phyloP scores from a whole-genome alignment of 345 rosid species.

The Eutrema yunnanense region DNA sequence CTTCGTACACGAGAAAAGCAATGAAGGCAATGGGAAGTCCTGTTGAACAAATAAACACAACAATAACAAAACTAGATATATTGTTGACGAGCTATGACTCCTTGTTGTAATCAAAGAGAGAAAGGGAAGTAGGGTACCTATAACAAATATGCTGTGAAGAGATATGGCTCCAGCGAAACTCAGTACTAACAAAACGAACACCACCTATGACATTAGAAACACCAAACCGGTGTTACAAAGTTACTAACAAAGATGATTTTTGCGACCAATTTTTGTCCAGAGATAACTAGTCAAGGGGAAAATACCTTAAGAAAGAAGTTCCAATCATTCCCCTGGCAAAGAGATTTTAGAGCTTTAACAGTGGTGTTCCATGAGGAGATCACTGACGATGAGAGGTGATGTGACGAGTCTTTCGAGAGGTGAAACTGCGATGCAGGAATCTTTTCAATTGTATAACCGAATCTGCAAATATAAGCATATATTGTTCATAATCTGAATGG shows the following conservation, averaged over 20 bases:
- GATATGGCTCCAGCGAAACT: conserved; percentile 62
- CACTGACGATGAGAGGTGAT: conserved; percentile 38
- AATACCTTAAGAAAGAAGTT: conserved; percentile 68
- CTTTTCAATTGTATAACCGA: conserved; percentile 75
- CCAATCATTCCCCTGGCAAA: conserved; percentile 81
- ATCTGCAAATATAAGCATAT: conserved; percentile 40
- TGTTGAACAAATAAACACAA: conserved; percentile 29
- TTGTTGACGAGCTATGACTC: not conserved
- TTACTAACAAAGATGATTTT: not conserved
- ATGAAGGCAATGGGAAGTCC: conserved; percentile 60
- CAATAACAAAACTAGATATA: not conserved
- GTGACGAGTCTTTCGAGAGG: conserved; percentile 57
- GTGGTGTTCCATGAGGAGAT: conserved; percentile 65
- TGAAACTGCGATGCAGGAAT: conserved; percentile 57
- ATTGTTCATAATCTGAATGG: not conserved
- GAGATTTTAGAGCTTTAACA: conserved; percentile 46
- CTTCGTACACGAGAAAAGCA: conserved; percentile 54
- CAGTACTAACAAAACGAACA: conserved; percentile 39
- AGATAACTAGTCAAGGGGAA: not conserved
- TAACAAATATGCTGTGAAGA: conserved; percentile 47
- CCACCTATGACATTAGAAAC: conserved; percentile 49
- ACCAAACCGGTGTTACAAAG: conserved; percentile 1
- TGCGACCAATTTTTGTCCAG: not conserved
- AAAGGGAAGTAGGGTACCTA: conserved; percentile 37
- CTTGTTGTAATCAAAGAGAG: not conserved